Base-by-base conservation (phyloP, 2,329 filamentous ascomycete genomes). In the Graphilbum sp. region DNA sequence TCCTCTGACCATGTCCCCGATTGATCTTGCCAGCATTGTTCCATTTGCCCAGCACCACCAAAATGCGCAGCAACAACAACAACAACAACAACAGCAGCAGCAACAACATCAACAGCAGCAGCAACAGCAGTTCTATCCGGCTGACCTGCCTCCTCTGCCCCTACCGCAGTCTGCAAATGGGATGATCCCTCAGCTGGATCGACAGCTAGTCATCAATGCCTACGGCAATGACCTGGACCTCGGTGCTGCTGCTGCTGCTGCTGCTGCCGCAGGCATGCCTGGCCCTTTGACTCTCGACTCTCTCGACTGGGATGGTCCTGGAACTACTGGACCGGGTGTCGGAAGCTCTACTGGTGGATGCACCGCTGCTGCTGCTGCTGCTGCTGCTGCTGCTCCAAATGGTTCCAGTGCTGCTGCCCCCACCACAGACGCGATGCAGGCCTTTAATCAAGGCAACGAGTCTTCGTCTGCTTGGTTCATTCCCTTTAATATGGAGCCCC, bases 401-500 rank as follows among this genome's bases (percentile, higher is more conserved):
- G n/a, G n/a, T 40, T 2, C 30, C 36, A 24, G 21, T 4, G 23
- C 24, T 7, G 27, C 12, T 20, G 29, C 36, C 1, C 18, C 43
- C 2, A 20, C 35, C 0, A 24, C 35, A 3, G 46, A 46, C 11
- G 49, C 49, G 17, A 43, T 56, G 35, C 49, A 53, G 18, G 47
- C 49, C 2, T 53, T 53, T 34, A 50, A 48, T 4, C 47, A 49
- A 35, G 53, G 52, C 4, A 58, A 58, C 27, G 69, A 73, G 43
- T 60, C 66, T 2, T 68, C 62, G 36, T 79, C 77, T 37, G 83
- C 81, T 5, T 96, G 87, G 83, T 93, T 92, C 55, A 76, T 93
- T 63, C 85, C 87, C 2, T 93, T 94, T 58, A 92, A 93, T 52
- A 75, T 93, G 58, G 82, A 90, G 41, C 82, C 85, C 17, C 75